Evolutionary conservation across 805 yeast genomes (phyloP).

Genomic region (Saccharomycopsis oosterbeekiorum): DNA sequence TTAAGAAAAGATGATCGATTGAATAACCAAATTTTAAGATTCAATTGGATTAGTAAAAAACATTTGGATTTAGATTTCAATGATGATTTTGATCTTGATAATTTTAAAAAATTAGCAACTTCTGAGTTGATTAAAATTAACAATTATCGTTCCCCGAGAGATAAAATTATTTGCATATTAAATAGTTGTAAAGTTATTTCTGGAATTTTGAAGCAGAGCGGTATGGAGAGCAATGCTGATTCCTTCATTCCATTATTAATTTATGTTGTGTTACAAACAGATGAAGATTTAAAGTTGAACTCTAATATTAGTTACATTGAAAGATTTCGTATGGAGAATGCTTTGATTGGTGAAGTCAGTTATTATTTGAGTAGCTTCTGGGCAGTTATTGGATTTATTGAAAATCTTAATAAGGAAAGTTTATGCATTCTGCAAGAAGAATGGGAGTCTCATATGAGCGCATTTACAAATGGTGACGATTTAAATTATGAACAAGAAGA

Average conservation of each 20-base stretch:
- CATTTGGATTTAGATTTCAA: conserved; percentile 68
- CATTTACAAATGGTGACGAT: conserved; percentile 25
- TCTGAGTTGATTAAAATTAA: conserved; percentile 70
- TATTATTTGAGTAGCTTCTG: conserved; percentile 86
- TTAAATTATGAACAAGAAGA: conserved; percentile 27
- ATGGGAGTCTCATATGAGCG: conserved; percentile 39
- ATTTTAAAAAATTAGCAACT: conserved; percentile 57
- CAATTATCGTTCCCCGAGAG: conserved; percentile 85
- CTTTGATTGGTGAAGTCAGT: conserved; percentile 79
- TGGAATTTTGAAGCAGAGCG: conserved; percentile 63
- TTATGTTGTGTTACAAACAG: conserved; percentile 52
- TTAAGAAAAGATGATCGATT: conserved; percentile 48
- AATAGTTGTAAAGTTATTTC: conserved; percentile 90
- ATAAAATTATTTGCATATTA: conserved; percentile 81
- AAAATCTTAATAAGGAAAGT: conserved; percentile 44
- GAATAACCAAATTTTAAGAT: conserved; percentile 44
- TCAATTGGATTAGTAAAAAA: conserved; percentile 58
- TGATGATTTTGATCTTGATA: conserved; percentile 37
- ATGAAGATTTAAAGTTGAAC: conserved; percentile 30
- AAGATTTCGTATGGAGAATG: conserved; percentile 65
- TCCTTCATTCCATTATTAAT: conserved; percentile 85
- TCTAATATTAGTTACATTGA: conserved; percentile 82
- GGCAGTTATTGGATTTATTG: conserved; percentile 77
- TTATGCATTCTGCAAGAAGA: conserved; percentile 56
- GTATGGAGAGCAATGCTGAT: conserved; percentile 74